Evolutionary conservation across 1,284 basidiomycete genomes (phyloP).

Genomic region (Agaricales sp.): DNA sequence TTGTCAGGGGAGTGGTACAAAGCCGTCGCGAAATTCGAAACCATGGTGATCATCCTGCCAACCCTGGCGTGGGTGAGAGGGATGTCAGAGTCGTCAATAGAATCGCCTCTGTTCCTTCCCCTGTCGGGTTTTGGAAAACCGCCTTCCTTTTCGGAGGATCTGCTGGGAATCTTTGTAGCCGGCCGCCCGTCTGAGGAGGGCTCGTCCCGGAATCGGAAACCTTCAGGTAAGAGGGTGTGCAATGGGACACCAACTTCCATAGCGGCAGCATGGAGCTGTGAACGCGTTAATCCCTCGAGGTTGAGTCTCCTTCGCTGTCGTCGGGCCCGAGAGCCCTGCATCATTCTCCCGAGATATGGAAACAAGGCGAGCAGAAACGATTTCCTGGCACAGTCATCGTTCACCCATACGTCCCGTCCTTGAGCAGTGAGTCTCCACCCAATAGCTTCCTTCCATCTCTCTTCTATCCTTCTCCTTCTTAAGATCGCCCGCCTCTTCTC

Average conservation of each 20-base stretch:
- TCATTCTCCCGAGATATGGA: too few relatives aligned
- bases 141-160: slow-evolving; percentile 2
- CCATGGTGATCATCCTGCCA: slow-evolving; percentile 41
- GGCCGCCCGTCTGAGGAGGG: not conserved
- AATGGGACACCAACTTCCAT: slow-evolving; percentile 54
- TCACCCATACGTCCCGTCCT: slow-evolving; percentile 42
- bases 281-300: slow-evolving; percentile 39
- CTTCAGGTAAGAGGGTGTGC: slow-evolving; percentile 33
- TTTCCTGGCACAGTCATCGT: slow-evolving; percentile 17
- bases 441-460: slow-evolving; percentile 47
- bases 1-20: slow-evolving; percentile 17
- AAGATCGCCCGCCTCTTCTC: slow-evolving; percentile 27
- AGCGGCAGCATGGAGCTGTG: slow-evolving; percentile 46
- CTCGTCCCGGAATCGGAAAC: slow-evolving; percentile 15
- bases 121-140: too few relatives aligned
- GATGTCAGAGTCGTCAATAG: slow-evolving; percentile 7
- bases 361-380: slow-evolving; percentile 8
- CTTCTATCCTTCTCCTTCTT: slow-evolving; percentile 28
- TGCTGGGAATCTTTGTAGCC: not conserved
- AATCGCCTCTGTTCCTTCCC: slow-evolving; percentile 2
- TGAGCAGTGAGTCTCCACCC: slow-evolving; percentile 43
- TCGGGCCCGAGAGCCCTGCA: slow-evolving; percentile 17
- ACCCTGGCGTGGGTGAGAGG: slow-evolving; percentile 31
- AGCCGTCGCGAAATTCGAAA: slow-evolving; percentile 36
- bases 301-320: too few relatives aligned